These are phyloP conservation scores for Cytospora piceicola DNA, from an alignment of 2,329 filamentous ascomycete genomes.

Conservation along the genomic window DNA sequence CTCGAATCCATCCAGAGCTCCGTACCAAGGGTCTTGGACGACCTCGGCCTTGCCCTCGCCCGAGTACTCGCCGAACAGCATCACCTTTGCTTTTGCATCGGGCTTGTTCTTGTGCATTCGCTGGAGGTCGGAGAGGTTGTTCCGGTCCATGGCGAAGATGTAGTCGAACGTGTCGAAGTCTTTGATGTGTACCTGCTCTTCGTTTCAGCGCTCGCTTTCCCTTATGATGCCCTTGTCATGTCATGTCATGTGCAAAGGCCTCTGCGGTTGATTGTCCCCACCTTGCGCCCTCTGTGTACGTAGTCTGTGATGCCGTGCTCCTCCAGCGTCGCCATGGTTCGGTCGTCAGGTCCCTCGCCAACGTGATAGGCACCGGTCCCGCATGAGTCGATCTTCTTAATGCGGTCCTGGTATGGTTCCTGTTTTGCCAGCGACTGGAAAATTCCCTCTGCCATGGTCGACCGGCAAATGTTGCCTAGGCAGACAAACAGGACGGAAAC, in stretches of 20 bases:
- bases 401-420: conserved; percentile 59
- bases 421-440: conserved; percentile 74
- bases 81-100: conserved; percentile 66
- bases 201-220: conserved; percentile 10
- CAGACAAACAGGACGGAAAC: conserved; percentile 91
- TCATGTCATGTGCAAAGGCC: not conserved
- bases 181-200: conserved; percentile 53
- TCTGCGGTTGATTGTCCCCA: conserved; percentile 43
- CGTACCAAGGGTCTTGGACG: conserved; percentile 91
- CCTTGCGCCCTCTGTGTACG: conserved; percentile 74
- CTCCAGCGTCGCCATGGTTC: conserved; percentile 79
- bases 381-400: conserved; percentile 80
- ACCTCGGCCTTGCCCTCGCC: conserved; percentile 70
- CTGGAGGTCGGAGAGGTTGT: conserved; percentile 74
- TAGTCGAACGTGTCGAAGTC: conserved; percentile 92
- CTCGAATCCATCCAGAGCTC: conserved; percentile 79
- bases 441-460: conserved; percentile 94
- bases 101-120: conserved; percentile 61
- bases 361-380: conserved; percentile 88
- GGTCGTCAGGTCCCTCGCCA: conserved; percentile 75
- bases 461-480: conserved; percentile 92
- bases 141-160: conserved; percentile 90
- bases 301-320: conserved; percentile 78
- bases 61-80: conserved; percentile 84
- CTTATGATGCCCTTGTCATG: no score